Conservation (phyloP, 1,284 basidiomycete species). For the Chalciporus sp. region DNA sequence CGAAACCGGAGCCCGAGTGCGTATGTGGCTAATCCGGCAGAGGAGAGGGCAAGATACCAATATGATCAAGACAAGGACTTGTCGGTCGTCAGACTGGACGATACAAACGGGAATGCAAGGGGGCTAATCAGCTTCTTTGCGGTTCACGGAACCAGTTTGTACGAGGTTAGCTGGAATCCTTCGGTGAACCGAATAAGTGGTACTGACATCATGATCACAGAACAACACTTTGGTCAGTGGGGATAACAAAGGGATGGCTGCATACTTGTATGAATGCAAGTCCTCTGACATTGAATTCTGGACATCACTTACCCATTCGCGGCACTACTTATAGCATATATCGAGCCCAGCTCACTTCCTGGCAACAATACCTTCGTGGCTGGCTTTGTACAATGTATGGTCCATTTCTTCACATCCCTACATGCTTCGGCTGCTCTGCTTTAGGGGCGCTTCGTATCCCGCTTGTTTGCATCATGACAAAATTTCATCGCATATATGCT, state of each 20-base stretch:
- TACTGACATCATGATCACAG: slow-evolving; percentile 37
- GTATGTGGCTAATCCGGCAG: slow-evolving; percentile 71
- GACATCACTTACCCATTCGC: background rate
- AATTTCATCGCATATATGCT: background rate
- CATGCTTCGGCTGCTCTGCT: background rate
- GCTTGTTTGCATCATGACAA: background rate
- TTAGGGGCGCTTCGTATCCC: background rate
- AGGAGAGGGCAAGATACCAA: slow-evolving; percentile 65
- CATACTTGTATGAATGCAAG: slow-evolving; percentile 72
- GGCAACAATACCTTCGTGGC: slow-evolving; percentile 73
- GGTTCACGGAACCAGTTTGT: slow-evolving; percentile 81
- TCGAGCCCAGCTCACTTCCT: slow-evolving; percentile 66
- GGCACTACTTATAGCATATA: slow-evolving; percentile 43
- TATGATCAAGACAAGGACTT: slow-evolving; percentile 75
- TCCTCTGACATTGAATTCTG: background rate
- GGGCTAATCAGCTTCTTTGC: slow-evolving; percentile 79
- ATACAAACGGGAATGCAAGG: slow-evolving; percentile 53
- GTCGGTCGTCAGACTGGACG: slow-evolving; percentile 66
- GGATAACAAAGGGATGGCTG: slow-evolving; percentile 85
- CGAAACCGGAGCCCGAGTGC: slow-evolving; percentile 75
- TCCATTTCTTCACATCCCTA: slow-evolving; percentile 3
- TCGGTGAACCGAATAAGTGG: background rate
- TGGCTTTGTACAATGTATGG: slow-evolving; percentile 72
- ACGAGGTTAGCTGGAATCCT: slow-evolving; percentile 50
- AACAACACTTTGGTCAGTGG: slow-evolving; percentile 78